Base-by-base conservation (phyloP, 1,284 basidiomycete genomes). In the Tremellales sp. region DNA sequence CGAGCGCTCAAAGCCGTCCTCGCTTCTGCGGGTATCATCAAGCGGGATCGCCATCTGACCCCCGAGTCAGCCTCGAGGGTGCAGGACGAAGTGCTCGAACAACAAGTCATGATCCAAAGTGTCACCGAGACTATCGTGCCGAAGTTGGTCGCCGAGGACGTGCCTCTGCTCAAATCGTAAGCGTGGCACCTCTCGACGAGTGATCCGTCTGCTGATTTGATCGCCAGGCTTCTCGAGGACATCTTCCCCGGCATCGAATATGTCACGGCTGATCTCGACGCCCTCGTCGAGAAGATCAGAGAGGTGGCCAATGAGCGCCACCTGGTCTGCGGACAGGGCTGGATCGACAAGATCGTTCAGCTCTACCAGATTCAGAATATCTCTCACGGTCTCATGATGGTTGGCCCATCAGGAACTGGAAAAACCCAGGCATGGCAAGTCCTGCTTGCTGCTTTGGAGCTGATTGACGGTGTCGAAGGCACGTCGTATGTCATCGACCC, bases 351-450 rank as follows among this genome's bases (percentile, higher is more conserved):
- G 79, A 93, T 98, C 56, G 78, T 98, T 23, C 96, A 99, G 73
- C 81, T 99, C 12, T 98, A 97, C 73, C 96, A 97, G 74, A 97
- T 99, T 52, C 96, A 98, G 75, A 97, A 94, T 78, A 98, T 98
- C 55, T 92, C 97, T 63, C 97, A 98, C 72, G 96, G 96, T 75
- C 79, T 99, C 48, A 98, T 99, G 93, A 94, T 98, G 88, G 96
- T 99, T 44, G 96, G 96, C 2, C 85, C 94, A 0, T 96, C 97
- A 4, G 96, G 94, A 13, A 93, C 84, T 39, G 97, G 96, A 37
- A 99, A 99, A 77, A 96, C 89, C 6, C 89, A 93, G 61, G 94
- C 96, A 0, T 98, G 96, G 94, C 87, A 87, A 64, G 89, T 97
- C 37, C 79, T 99, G 1, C 80, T 98, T 10, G 82, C 84, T 3